phyloP scores from a whole-genome alignment of 768 basidiomycete species.

The Leucosporidium creatinivorum region DNA sequence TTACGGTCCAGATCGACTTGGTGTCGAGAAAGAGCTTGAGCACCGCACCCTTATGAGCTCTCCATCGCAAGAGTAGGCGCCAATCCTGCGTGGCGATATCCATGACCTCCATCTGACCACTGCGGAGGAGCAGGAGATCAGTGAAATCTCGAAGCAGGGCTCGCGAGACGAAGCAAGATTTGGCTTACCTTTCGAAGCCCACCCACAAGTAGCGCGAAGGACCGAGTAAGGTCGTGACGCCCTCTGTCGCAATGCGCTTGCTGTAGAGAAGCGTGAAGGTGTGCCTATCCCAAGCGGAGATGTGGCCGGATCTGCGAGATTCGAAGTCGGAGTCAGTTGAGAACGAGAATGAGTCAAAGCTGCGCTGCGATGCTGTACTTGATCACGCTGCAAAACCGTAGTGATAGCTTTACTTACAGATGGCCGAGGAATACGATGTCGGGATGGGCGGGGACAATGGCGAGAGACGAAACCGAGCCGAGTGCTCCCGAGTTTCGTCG shows the following conservation, averaged over 20 bases:
- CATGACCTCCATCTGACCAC: constrained; percentile 72
- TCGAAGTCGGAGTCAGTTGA: neutral
- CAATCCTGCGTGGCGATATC: constrained; percentile 65
- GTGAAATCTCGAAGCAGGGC: neutral
- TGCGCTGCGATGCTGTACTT: no score
- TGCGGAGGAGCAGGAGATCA: constrained; percentile 41
- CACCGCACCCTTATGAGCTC: constrained; percentile 59
- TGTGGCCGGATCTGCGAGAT: constrained; percentile 13
- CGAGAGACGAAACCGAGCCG: neutral
- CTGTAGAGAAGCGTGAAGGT: neutral
- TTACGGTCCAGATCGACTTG: constrained; percentile 59
- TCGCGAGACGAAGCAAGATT: neutral
- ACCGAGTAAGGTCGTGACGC: constrained; percentile 3
- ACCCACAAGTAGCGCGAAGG: constrained; percentile 26
- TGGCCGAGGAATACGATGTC: constrained; percentile 12
- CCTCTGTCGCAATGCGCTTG: neutral
- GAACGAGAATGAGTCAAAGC: neutral
- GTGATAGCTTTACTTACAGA: neutral
- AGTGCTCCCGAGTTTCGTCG: no score
- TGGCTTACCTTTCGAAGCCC: constrained; percentile 7
- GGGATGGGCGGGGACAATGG: constrained; percentile 1
- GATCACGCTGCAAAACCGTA: no score
- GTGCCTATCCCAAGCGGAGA: neutral
- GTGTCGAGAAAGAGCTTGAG: constrained; percentile 64
- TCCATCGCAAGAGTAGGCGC: constrained; percentile 79